Evolutionary conservation across 148 eudicot genomes (phyloP).

Genomic region (Vaccinium corymbosum): DNA sequence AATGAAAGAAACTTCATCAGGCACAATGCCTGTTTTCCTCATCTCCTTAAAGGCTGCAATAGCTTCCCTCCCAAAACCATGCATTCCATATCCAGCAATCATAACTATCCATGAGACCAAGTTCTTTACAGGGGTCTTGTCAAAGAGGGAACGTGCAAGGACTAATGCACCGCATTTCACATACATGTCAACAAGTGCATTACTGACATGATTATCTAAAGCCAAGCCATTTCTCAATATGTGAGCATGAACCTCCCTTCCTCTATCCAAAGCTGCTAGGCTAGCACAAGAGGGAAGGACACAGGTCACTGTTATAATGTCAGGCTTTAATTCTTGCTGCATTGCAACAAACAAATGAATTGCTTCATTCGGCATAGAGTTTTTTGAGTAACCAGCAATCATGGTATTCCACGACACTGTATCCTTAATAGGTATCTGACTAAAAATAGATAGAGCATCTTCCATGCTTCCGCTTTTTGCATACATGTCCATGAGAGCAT

Average conservation of each 20-base stretch:
- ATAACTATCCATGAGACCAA: slow-evolving; percentile 62
- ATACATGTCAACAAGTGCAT: slow-evolving; percentile 76
- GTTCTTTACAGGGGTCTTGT: slow-evolving; percentile 40
- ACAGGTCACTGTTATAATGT: slow-evolving; percentile 53
- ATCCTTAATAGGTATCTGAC: slow-evolving; percentile 39
- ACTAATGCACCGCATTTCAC: slow-evolving; percentile 51
- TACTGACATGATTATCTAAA: slow-evolving; percentile 41
- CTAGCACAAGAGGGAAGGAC: slow-evolving; percentile 60
- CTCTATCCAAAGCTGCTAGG: slow-evolving; percentile 44
- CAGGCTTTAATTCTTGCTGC: slow-evolving; percentile 48
- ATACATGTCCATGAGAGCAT: slow-evolving; percentile 71
- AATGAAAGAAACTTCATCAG: slow-evolving; percentile 44
- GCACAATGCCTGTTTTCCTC: slow-evolving; percentile 40
- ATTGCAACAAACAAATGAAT: slow-evolving; percentile 41
- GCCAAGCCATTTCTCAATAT: slow-evolving; percentile 37
- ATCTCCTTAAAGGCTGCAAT: slow-evolving; percentile 39
- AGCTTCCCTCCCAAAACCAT: slow-evolving; percentile 61
- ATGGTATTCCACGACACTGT: slow-evolving; percentile 62
- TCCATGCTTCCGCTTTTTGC: slow-evolving; percentile 66
- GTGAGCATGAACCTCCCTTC: slow-evolving; percentile 55
- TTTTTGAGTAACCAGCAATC: slow-evolving; percentile 64
- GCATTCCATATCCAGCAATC: slow-evolving; percentile 65
- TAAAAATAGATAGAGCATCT: slow-evolving; percentile 44
- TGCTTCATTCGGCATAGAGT: slow-evolving; percentile 49
- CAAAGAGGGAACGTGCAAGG: slow-evolving; percentile 43